These are phyloP conservation scores for Diddensiella santjacobensis DNA, from an alignment of 805 yeast genomes.

Conservation along the genomic window DNA sequence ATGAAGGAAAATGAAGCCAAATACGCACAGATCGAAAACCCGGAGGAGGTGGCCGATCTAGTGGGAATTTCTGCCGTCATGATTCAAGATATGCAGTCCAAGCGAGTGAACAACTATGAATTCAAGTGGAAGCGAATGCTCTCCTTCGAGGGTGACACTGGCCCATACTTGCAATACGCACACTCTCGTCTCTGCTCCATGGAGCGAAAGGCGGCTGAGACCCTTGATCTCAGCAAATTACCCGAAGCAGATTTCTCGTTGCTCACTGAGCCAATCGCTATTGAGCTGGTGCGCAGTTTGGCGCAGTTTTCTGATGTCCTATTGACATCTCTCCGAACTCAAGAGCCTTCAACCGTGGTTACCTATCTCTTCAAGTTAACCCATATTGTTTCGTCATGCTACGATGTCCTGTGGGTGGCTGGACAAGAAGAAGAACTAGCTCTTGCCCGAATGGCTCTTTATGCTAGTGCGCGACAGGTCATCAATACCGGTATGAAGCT, in stretches of 20 bases:
- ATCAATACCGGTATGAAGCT: constrained; percentile 84
- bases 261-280: constrained; percentile 68
- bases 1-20: constrained; percentile 90
- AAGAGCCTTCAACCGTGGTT: constrained; percentile 91
- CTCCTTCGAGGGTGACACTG: constrained; percentile 98
- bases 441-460: constrained; percentile 85
- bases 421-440: constrained; percentile 89
- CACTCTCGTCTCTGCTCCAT: constrained; percentile 95
- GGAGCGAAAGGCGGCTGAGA: constrained; percentile 67
- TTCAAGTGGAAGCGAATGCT: constrained; percentile 98
- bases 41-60: constrained; percentile 90
- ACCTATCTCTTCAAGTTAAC: constrained; percentile 89
- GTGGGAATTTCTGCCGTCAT: constrained; percentile 96
- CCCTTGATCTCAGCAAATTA: constrained; percentile 25
- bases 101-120: constrained; percentile 92
- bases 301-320: constrained; percentile 90
- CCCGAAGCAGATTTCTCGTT: constrained; percentile 52
- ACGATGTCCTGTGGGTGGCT: constrained; percentile 93
- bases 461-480: constrained; percentile 84
- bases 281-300: constrained; percentile 65
- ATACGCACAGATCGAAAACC: constrained; percentile 88
- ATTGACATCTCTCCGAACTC: constrained; percentile 74
- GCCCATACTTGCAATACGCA: constrained; percentile 97
- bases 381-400: constrained; percentile 93
- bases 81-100: constrained; percentile 98